Percentiles rank a stretch among this genome's conserved stretches.
Evolutionary conservation across 2,329 filamentous ascomycete species (phyloP).

Genomic region (Ilyonectria mors-panacis): DNA sequence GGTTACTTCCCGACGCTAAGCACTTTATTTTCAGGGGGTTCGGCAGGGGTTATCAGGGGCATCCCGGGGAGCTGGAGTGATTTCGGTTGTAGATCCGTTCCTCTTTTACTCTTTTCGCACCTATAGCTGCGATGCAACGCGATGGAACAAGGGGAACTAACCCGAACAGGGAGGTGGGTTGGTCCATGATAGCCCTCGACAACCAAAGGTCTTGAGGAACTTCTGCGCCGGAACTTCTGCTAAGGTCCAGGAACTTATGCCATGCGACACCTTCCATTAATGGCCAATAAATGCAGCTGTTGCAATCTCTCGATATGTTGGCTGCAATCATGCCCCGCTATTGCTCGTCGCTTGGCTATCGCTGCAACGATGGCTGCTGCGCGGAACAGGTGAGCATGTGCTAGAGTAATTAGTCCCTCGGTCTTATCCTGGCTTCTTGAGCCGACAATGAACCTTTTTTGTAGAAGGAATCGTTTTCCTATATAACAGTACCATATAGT

Average conservation of each 20-base stretch:
- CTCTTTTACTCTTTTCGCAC: neutral
- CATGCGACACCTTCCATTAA: neutral
- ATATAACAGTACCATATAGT: neutral
- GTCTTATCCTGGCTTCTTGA: neutral
- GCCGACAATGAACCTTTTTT: neutral
- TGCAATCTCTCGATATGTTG: neutral
- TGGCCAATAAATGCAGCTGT: neutral
- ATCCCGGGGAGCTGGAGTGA: neutral
- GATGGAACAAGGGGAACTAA: neutral
- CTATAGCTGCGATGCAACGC: neutral
- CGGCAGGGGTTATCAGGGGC: neutral
- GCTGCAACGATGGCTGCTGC: neutral
- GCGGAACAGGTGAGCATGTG: neutral
- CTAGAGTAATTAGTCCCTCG: neutral
- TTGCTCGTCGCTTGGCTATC: neutral
- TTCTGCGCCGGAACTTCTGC: constrained; percentile 7
- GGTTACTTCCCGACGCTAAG: too few relatives aligned
- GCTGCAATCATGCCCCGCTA: neutral
- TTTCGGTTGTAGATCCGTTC: neutral
- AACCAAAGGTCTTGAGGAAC: neutral
- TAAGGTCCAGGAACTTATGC: neutral
- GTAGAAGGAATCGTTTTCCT: neutral
- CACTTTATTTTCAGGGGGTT: too few relatives aligned
- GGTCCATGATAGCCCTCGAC: neutral
- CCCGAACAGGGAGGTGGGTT: neutral